These are phyloP conservation scores for Ogataea methylovora DNA, from an alignment of 805 yeast genomes.

Conservation along the genomic window DNA sequence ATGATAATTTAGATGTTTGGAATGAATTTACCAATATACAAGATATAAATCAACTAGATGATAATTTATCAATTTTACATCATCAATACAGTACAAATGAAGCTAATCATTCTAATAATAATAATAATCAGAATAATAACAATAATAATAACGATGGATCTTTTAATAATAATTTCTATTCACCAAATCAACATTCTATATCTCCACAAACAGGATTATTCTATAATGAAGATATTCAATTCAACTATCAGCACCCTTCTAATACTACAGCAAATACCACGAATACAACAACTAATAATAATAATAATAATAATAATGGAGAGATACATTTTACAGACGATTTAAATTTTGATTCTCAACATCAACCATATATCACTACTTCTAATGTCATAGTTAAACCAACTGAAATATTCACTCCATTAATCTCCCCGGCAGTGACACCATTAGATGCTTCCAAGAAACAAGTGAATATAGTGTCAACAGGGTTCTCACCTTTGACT, in stretches of 20 bases:
- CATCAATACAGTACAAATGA: neutral
- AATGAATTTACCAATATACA: conserved; percentile 4
- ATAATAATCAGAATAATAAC: neutral
- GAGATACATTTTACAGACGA: too few relatives aligned
- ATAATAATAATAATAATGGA: too few relatives aligned
- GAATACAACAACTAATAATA: too few relatives aligned
- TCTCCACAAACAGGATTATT: too few relatives aligned
- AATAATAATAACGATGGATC: neutral
- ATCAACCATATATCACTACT: too few relatives aligned
- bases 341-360: too few relatives aligned
- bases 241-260: too few relatives aligned
- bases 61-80: conserved; percentile 4
- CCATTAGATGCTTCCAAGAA: conserved; percentile 37
- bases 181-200: too few relatives aligned
- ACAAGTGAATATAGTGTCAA: conserved; percentile 1
- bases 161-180: neutral
- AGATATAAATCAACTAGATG: conserved; percentile 4
- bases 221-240: too few relatives aligned
- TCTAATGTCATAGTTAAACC: too few relatives aligned
- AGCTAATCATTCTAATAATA: neutral
- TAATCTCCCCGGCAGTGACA: conserved; percentile 69
- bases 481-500: conserved; percentile 43
- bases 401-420: conserved; percentile 60
- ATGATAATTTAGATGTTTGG: conserved; percentile 15
- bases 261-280: too few relatives aligned